Evolutionary conservation across 495 filamentous ascomycete species (phyloP).

Genomic region (Lineolata rhizophorae): DNA sequence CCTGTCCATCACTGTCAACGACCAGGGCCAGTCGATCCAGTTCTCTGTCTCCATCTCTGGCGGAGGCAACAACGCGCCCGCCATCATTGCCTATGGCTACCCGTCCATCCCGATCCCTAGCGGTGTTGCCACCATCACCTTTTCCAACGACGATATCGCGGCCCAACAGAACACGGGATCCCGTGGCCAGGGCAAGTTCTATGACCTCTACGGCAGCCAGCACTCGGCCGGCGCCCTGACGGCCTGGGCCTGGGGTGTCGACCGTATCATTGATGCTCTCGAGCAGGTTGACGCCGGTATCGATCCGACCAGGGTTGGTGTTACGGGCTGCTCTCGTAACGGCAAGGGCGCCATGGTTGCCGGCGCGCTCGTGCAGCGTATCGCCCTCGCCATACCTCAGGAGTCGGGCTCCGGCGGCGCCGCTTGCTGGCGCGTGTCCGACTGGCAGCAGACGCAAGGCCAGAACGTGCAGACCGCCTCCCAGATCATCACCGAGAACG

Average conservation of each 20-base stretch:
- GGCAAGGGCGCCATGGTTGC: conserved; percentile 29
- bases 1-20: conserved; percentile 20
- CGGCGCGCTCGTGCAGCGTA: conserved; percentile 24
- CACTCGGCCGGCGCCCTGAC: conserved; percentile 20
- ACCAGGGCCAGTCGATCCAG: conserved; percentile 7
- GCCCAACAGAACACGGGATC: conserved; percentile 1
- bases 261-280: conserved; percentile 25
- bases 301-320: conserved; percentile 18
- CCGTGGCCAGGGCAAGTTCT: conserved; percentile 24
- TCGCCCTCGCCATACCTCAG: conserved; percentile 25
- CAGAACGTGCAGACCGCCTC: conserved; percentile 20
- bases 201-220: conserved; percentile 21
- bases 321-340: conserved; percentile 29
- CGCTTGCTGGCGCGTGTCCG: conserved; percentile 28
- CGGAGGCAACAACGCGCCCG: conserved; percentile 19
- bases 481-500: conserved; percentile 25
- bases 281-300: conserved; percentile 20
- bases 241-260: conserved; percentile 28
- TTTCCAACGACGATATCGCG: conserved; percentile 14
- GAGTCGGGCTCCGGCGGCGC: conserved; percentile 26
- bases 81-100: conserved; percentile 22
- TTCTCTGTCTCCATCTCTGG: conserved; percentile 12
- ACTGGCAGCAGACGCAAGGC: conserved; percentile 20
- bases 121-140: conserved; percentile 21
- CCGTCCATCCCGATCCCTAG: conserved; percentile 19